Evolutionary conservation across 495 filamentous ascomycete genomes (phyloP).

Genomic region (Parathielavia hyrcaniae): DNA sequence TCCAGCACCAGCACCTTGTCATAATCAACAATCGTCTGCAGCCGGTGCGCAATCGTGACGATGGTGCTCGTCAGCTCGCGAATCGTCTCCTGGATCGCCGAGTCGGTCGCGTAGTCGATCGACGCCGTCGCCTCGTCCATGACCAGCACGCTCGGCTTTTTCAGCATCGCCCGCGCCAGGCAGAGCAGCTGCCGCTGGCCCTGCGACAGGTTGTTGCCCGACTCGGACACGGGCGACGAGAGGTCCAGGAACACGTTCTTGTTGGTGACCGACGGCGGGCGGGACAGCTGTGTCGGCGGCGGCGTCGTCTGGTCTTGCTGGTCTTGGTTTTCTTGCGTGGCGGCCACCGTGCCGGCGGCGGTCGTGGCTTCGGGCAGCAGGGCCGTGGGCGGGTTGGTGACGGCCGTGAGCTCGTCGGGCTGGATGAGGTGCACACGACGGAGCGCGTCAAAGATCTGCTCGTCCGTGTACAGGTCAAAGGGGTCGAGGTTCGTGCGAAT

Average conservation of each 20-base stretch:
- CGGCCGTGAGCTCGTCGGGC: constrained; percentile 40
- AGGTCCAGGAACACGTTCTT: constrained; percentile 93
- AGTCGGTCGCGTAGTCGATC: constrained; percentile 93
- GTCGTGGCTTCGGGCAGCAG: constrained; percentile 18
- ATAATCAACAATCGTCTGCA: constrained; percentile 95
- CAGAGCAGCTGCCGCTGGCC: constrained; percentile 94
- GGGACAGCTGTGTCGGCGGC: constrained; percentile 23
- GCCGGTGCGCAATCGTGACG: constrained; percentile 94
- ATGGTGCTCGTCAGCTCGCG: constrained; percentile 87
- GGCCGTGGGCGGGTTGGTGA: constrained; percentile 9
- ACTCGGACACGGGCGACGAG: constrained; percentile 77
- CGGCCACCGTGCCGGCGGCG: constrained; percentile 14
- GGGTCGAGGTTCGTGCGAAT: constrained; percentile 94
- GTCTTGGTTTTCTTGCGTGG: constrained; percentile 11
- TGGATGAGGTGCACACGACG: constrained; percentile 87
- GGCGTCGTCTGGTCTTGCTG: constrained; percentile 8
- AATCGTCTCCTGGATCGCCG: constrained; percentile 93
- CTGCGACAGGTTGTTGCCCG: constrained; percentile 92
- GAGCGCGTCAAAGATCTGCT: constrained; percentile 81
- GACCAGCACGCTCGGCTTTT: constrained; percentile 82
- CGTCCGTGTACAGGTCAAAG: constrained; percentile 84
- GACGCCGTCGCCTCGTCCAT: constrained; percentile 99
- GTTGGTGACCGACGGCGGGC: constrained; percentile 53
- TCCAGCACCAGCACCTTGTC: constrained; percentile 98
- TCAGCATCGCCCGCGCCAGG: constrained; percentile 88